Conservation (phyloP, 2,329 filamentous ascomycete species). For the Aspergillus hiratsukae region DNA sequence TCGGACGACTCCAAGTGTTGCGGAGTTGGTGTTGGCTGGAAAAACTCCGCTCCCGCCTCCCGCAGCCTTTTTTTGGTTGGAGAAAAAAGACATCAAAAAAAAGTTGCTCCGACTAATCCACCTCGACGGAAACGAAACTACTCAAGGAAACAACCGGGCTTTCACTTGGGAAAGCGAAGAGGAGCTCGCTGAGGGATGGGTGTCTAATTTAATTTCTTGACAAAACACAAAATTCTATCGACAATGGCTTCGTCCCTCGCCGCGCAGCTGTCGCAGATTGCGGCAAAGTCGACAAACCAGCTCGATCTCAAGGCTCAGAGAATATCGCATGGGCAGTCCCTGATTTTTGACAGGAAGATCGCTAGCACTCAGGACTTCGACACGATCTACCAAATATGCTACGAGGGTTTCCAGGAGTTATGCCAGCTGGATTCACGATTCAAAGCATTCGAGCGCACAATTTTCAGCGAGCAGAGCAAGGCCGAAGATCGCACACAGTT, state of each 20-base stretch:
- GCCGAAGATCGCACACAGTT: slow-evolving; percentile 81
- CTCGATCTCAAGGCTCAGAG: slow-evolving; percentile 92
- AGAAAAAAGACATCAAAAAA: slow-evolving; percentile 26
- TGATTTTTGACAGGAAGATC: slow-evolving; percentile 84
- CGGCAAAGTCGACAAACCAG: slow-evolving; percentile 81
- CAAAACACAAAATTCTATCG: slow-evolving; percentile 13
- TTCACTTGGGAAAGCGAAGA: slow-evolving; percentile 1
- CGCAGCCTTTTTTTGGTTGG: slow-evolving; percentile 15
- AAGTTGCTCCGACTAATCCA: slow-evolving; percentile 23
- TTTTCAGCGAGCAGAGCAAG: slow-evolving; percentile 94
- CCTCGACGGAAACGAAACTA: slow-evolving; percentile 10
- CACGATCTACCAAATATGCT: slow-evolving; percentile 78
- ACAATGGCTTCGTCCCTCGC: slow-evolving; percentile 81
- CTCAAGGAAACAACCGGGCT: slow-evolving; percentile 2
- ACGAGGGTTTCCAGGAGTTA: slow-evolving; percentile 85
- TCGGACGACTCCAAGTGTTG: slow-evolving; percentile 7
- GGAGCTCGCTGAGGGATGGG: slow-evolving; percentile 17
- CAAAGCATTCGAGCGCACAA: slow-evolving; percentile 63
- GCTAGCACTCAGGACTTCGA: slow-evolving; percentile 88
- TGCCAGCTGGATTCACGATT: slow-evolving; percentile 83
- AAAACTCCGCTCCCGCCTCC: slow-evolving; percentile 21
- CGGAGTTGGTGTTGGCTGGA: slow-evolving; percentile 19
- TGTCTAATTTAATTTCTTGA: slow-evolving; percentile 8
- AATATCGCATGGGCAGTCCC: slow-evolving; percentile 83
- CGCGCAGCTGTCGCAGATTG: slow-evolving; percentile 89